Evolutionary conservation across 352 stramenopile genomes (phyloP).

Genomic region (Aphanomyces stellatus): DNA sequence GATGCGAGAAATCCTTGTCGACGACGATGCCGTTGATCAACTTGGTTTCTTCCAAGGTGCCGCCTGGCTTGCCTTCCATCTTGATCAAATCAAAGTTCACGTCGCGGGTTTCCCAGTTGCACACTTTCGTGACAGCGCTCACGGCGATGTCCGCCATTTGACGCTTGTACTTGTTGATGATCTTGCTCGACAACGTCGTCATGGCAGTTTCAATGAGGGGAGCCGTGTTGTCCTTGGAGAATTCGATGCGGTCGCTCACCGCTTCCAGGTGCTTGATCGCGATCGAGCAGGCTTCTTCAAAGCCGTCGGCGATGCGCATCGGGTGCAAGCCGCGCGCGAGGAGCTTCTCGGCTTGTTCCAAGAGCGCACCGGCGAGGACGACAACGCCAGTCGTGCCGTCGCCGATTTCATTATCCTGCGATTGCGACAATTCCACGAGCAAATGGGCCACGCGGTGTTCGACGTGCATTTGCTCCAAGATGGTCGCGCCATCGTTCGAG

Average conservation of each 20-base stretch:
- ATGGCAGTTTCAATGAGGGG: conserved; percentile 96
- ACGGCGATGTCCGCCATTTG: conserved; percentile 99
- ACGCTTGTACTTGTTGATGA: conserved; percentile 97
- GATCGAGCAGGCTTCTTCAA: conserved; percentile 96
- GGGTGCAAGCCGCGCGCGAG: conserved; percentile 96
- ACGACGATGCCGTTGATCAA: conserved; percentile 99
- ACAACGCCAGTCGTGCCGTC: conserved; percentile 99
- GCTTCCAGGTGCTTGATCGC: conserved; percentile 92
- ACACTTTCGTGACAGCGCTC: conserved; percentile 95
- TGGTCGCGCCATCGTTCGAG: conserved; percentile 99
- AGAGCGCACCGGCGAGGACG: conserved; percentile 94
- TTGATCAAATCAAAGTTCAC: conserved; percentile 99
- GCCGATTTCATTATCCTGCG: conserved; percentile 99
- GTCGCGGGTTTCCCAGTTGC: conserved; percentile 97
- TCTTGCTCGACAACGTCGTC: conserved; percentile 99
- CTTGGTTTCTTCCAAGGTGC: conserved; percentile 95
- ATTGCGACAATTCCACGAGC: conserved; percentile 97
- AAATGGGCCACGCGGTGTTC: conserved; percentile 98
- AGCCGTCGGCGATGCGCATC: conserved; percentile 97
- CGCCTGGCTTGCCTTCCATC: conserved; percentile 97
- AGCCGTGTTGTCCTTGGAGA: conserved; percentile 90
- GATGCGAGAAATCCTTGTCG: conserved; percentile 99
- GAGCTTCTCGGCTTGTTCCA: conserved; percentile 97
- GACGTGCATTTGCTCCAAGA: conserved; percentile 99
- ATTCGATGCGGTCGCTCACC: conserved; percentile 96